Percentiles rank a stretch among this genome's conserved stretches.
Evolutionary conservation across 768 basidiomycete species (phyloP).

Genomic region (Tricholoma flavovirens): DNA sequence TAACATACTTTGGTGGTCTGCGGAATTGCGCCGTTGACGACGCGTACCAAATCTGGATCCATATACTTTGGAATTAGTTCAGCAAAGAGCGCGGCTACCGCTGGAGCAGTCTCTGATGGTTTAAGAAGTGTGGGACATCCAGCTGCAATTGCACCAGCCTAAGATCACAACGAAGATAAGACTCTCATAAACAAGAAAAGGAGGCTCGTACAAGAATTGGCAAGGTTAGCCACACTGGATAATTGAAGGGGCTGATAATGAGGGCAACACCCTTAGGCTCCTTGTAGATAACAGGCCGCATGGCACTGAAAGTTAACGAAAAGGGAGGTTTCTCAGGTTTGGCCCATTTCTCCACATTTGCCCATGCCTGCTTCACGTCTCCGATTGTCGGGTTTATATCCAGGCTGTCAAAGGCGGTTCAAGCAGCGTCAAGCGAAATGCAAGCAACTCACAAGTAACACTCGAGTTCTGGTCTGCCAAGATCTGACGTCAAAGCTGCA

Average conservation of each 20-base stretch:
- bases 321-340: constrained; percentile 56
- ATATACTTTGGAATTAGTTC: constrained; percentile 74
- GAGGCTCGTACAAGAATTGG: constrained; percentile 47
- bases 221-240: constrained; percentile 56
- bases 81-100: constrained; percentile 49
- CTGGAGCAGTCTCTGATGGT: constrained; percentile 66
- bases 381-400: constrained; percentile 52
- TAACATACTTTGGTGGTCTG: constrained; percentile 50
- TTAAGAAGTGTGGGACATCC: constrained; percentile 71
- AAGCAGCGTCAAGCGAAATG: not conserved
- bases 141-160: constrained; percentile 71
- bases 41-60: constrained; percentile 56
- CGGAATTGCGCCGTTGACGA: constrained; percentile 63
- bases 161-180: constrained; percentile 1
- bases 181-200: not conserved
- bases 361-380: constrained; percentile 49
- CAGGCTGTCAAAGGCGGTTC: constrained; percentile 34
- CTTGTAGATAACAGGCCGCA: constrained; percentile 62
- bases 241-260: constrained; percentile 72
- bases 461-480: constrained; percentile 61
- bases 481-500: constrained; percentile 51
- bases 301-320: constrained; percentile 46
- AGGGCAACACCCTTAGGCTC: constrained; percentile 74
- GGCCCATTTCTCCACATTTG: constrained; percentile 70
- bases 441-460: constrained; percentile 36